Conservation (phyloP, 129 eudicot genomes). For the Silybum marianum region DNA sequence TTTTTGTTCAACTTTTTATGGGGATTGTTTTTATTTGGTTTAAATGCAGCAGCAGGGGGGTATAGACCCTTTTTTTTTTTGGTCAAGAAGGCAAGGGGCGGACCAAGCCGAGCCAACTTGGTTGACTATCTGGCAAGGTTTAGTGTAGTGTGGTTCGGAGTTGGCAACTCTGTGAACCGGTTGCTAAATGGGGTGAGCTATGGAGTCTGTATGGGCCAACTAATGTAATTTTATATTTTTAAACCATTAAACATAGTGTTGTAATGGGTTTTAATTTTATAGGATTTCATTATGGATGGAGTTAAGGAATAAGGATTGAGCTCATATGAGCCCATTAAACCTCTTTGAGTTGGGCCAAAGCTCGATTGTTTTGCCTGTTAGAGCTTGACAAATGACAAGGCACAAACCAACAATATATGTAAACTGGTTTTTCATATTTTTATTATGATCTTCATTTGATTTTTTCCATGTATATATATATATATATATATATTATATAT, state of each 20-base stretch:
- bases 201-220: background rate
- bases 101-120: slow-evolving; percentile 9
- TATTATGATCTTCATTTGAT: background rate
- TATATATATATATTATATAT: no score
- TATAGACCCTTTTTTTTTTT: background rate
- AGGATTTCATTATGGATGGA: background rate
- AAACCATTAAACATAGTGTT: background rate
- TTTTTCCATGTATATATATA: no score
- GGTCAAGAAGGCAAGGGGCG: background rate
- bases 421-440: background rate
- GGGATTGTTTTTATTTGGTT: slow-evolving; percentile 13
- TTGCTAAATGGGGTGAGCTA: background rate
- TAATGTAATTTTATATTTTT: background rate
- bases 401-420: background rate
- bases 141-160: background rate
- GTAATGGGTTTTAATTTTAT: slow-evolving; percentile 1
- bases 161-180: background rate
- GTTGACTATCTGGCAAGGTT: background rate
- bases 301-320: background rate
- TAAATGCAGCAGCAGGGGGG: background rate
- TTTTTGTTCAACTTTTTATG: slow-evolving; percentile 3
- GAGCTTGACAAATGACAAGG: background rate
- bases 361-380: background rate
- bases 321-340: background rate
- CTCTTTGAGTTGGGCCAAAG: background rate